phyloP scores from a whole-genome alignment of 352 stramenopile species.

The Globisporangium nagaii region DNA sequence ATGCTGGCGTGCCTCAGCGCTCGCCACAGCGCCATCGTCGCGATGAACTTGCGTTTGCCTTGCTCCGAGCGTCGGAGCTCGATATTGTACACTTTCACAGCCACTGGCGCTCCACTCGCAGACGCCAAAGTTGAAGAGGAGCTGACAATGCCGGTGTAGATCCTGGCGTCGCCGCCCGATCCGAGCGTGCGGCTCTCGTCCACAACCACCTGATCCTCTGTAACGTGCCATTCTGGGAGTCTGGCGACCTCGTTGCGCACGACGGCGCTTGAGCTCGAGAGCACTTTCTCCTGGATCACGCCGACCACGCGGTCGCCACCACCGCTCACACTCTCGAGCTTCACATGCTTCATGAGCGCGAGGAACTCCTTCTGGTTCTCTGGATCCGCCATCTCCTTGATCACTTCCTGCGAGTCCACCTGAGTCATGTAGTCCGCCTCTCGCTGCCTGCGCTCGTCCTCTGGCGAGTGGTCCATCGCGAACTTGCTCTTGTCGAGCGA shows the following conservation, averaged over 20 bases:
- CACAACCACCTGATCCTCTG: not conserved
- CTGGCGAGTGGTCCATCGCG: no score
- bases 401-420: conserved; percentile 4
- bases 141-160: not conserved
- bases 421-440: not conserved
- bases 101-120: not conserved
- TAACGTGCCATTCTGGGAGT: not conserved
- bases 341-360: conserved; percentile 1
- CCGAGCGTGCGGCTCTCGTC: not conserved
- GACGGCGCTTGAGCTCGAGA: not conserved
- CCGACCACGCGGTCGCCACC: not conserved
- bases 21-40: not conserved
- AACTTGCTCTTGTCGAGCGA: not conserved
- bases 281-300: conserved; percentile 6
- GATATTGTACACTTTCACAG: not conserved
- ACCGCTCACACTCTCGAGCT: no score
- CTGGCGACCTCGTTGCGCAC: not conserved
- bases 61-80: not conserved
- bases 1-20: not conserved
- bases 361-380: conserved; percentile 10
- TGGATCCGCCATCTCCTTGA: not conserved
- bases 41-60: not conserved
- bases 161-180: not conserved
- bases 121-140: no score
- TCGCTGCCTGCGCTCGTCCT: no score